Conservation (phyloP, 2,329 filamentous ascomycete species). For the Cadophora sp. region DNA sequence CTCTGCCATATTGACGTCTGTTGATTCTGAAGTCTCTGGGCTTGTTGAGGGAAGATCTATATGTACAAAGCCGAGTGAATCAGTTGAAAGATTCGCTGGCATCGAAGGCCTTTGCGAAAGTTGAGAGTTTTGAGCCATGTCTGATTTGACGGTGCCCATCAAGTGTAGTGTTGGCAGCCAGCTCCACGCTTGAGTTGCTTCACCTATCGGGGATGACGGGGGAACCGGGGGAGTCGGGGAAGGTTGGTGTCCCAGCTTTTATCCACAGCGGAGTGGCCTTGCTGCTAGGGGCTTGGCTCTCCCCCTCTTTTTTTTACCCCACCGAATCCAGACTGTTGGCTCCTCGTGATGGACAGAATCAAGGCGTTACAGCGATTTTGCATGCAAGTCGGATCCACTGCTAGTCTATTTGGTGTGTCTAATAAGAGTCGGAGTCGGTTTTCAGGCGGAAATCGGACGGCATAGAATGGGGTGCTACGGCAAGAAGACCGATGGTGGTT, state of each 20-base stretch:
- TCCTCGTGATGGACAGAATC: constrained; percentile 6
- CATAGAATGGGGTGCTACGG: not conserved
- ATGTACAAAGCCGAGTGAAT: constrained; percentile 21
- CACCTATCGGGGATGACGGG: constrained; percentile 12
- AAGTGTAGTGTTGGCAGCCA: not conserved
- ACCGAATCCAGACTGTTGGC: not conserved
- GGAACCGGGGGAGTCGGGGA: constrained; percentile 7
- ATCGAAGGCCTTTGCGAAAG: not conserved
- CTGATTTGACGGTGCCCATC: not conserved
- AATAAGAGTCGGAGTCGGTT: not conserved
- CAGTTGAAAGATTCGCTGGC: not conserved
- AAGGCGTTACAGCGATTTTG: not conserved
- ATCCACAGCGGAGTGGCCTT: not conserved
- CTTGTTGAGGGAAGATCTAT: constrained; percentile 11
- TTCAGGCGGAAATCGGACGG: not conserved
- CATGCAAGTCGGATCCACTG: not conserved
- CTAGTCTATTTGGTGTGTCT: not conserved
- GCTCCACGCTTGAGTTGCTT: not conserved
- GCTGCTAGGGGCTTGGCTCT: constrained; percentile 1
- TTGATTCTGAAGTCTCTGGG: not conserved
- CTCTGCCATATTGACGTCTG: constrained; percentile 26
- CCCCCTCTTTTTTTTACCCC: not conserved
- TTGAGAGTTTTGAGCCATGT: constrained; percentile 6
- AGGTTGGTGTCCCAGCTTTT: not conserved
- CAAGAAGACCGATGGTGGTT: not conserved